phyloP scores from a whole-genome alignment of 2,329 filamentous ascomycete species.

The Cadophora sp. region DNA sequence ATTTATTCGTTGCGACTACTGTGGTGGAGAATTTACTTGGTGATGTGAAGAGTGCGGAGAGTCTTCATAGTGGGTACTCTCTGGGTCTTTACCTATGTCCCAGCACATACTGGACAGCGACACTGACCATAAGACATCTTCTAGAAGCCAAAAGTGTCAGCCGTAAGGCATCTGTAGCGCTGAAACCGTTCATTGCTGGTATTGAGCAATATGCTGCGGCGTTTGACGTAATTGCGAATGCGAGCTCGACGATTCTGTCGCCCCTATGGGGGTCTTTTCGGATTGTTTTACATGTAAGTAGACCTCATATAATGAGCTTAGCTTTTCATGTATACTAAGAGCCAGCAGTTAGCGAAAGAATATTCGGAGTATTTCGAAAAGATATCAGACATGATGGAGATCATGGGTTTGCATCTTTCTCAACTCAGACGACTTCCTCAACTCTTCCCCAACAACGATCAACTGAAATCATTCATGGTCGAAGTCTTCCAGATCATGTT shows the following conservation, averaged over 20 bases:
- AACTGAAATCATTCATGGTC: conserved; percentile 13
- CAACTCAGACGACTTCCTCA: conserved; percentile 10
- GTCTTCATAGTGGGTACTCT: neutral
- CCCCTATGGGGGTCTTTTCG: conserved; percentile 11
- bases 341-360: neutral
- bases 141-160: conserved; percentile 3
- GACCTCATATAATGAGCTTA: no score
- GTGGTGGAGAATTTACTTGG: conserved; percentile 8
- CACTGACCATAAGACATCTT: neutral
- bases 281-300: conserved; percentile 13
- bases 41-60: conserved; percentile 7
- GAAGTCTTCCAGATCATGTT: conserved; percentile 19
- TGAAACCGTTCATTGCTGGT: conserved; percentile 12
- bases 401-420: conserved; percentile 7
- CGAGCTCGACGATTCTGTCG: conserved; percentile 11
- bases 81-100: no score
- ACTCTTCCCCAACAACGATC: conserved; percentile 11
- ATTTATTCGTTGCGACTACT: conserved; percentile 10
- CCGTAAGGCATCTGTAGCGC: neutral
- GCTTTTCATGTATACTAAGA: neutral
- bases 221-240: conserved; percentile 15
- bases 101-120: neutral
- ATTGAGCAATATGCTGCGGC: conserved; percentile 12
- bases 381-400: conserved; percentile 18
- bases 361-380: conserved; percentile 15